Evolutionary conservation across 495 filamentous ascomycete species (phyloP).

Genomic region (Penicillium bovifimosum): DNA sequence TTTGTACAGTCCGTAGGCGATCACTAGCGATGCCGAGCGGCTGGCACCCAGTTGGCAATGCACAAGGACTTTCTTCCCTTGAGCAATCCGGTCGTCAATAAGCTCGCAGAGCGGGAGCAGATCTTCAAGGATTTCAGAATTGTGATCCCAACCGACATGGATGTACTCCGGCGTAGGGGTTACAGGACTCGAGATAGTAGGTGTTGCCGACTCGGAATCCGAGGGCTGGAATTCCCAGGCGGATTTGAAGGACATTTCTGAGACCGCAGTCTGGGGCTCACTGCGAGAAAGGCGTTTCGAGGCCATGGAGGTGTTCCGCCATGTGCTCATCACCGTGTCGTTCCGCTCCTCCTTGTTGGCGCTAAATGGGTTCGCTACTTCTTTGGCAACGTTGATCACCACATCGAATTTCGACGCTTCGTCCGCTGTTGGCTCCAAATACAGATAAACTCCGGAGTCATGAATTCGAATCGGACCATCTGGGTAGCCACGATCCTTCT

Average conservation of each 20-base stretch:
- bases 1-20: slow-evolving; percentile 92
- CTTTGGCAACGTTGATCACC: slow-evolving; percentile 90
- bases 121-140: slow-evolving; percentile 89
- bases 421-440: slow-evolving; percentile 80
- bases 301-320: slow-evolving; percentile 31
- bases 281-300: slow-evolving; percentile 42
- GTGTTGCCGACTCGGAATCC: slow-evolving; percentile 43
- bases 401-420: slow-evolving; percentile 86
- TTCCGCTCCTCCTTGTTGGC: slow-evolving; percentile 25
- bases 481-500: slow-evolving; percentile 74
- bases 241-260: slow-evolving; percentile 64
- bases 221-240: slow-evolving; percentile 53
- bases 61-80: slow-evolving; percentile 82
- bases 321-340: slow-evolving; percentile 39
- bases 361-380: slow-evolving; percentile 83
- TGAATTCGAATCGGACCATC: slow-evolving; percentile 90
- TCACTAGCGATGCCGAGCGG: slow-evolving; percentile 92
- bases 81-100: slow-evolving; percentile 70
- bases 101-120: slow-evolving; percentile 77
- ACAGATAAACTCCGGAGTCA: slow-evolving; percentile 85
- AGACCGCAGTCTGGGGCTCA: slow-evolving; percentile 64
- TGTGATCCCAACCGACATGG: slow-evolving; percentile 96
- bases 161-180: slow-evolving; percentile 76
- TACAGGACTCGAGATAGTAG: slow-evolving; percentile 42
- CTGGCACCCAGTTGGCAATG: slow-evolving; percentile 97